Percentiles rank a stretch among this genome's conserved stretches.
phyloP scores from a whole-genome alignment of 2,329 filamentous ascomycete genomes.

The Botrytis galanthina region DNA sequence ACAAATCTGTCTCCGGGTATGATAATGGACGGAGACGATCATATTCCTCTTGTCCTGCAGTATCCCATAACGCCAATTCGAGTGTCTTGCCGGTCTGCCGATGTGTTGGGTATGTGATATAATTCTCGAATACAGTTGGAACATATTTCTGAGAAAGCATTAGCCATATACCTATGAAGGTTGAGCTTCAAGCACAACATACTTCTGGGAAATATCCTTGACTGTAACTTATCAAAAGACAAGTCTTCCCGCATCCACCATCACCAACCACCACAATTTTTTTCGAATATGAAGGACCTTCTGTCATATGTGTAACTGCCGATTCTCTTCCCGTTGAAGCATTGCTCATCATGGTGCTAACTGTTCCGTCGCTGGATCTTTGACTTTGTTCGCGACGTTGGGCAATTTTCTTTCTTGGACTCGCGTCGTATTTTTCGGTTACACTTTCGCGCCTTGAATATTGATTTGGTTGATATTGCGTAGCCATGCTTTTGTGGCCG shows the following conservation, averaged over 20 bases:
- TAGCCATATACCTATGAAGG: background rate
- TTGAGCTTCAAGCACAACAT: conserved; percentile 37
- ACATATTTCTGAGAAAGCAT: conserved; percentile 81
- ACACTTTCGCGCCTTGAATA: conserved; percentile 34
- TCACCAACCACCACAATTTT: conserved; percentile 99
- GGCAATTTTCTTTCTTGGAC: conserved; percentile 34
- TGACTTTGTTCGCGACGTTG: conserved; percentile 37
- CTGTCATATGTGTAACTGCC: conserved; percentile 79
- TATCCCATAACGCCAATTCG: conserved; percentile 97
- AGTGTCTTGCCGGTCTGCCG: conserved; percentile 86
- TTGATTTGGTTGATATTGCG: conserved; percentile 37
- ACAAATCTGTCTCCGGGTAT: conserved; percentile 95
- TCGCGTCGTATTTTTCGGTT: conserved; percentile 35
- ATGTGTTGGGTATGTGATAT: conserved; percentile 96
- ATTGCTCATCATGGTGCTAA: conserved; percentile 78
- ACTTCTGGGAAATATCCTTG: conserved; percentile 99
- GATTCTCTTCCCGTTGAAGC: conserved; percentile 72
- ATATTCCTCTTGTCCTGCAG: conserved; percentile 97
- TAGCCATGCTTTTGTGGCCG: conserved; percentile 30
- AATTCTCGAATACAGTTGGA: conserved; percentile 98
- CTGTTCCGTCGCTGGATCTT: conserved; percentile 81
- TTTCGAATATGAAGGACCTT: conserved; percentile 92
- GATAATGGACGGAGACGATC: conserved; percentile 92
- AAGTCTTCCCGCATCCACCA: conserved; percentile 97
- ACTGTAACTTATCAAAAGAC: conserved; percentile 96